These are phyloP conservation scores for Saccharomycopsis amapae DNA, from an alignment of 805 yeast genomes.

Conservation along the genomic window DNA sequence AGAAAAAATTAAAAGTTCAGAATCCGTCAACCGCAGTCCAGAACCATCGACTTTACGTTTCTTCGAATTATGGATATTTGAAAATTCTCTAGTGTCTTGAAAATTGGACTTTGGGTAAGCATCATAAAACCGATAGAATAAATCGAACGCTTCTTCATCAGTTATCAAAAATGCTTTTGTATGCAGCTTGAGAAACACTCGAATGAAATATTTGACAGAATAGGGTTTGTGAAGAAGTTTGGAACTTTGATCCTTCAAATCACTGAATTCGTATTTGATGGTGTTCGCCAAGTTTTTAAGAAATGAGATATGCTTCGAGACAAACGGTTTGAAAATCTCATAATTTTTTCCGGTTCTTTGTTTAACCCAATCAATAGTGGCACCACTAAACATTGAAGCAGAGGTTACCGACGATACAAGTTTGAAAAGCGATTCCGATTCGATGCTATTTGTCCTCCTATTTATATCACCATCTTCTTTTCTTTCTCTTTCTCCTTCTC, in stretches of 20 bases:
- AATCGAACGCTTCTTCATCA: conserved; percentile 1
- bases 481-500: too few relatives aligned
- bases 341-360: conserved; percentile 11
- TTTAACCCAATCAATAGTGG: conserved; percentile 8
- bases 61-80: too few relatives aligned
- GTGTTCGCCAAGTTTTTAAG: conserved; percentile 6
- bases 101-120: neutral
- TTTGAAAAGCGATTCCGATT: conserved; percentile 4
- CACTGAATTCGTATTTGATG: conserved; percentile 12
- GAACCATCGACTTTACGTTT: too few relatives aligned
- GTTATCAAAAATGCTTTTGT: conserved; percentile 6
- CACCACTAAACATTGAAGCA: conserved; percentile 1
- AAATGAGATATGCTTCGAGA: conserved; percentile 2
- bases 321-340: conserved; percentile 8
- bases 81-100: too few relatives aligned
- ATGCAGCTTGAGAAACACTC: conserved; percentile 3
- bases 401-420: conserved; percentile 7
- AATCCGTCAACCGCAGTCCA: too few relatives aligned
- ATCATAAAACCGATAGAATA: conserved; percentile 7
- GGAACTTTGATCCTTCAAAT: neutral
- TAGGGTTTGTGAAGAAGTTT: neutral
- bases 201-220: conserved; percentile 1
- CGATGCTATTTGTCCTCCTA: too few relatives aligned
- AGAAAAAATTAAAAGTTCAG: conserved; percentile 10
- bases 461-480: too few relatives aligned